Base-by-base conservation (phyloP, 2,329 filamentous ascomycete species). In the Ceratocystis smalleyi region DNA sequence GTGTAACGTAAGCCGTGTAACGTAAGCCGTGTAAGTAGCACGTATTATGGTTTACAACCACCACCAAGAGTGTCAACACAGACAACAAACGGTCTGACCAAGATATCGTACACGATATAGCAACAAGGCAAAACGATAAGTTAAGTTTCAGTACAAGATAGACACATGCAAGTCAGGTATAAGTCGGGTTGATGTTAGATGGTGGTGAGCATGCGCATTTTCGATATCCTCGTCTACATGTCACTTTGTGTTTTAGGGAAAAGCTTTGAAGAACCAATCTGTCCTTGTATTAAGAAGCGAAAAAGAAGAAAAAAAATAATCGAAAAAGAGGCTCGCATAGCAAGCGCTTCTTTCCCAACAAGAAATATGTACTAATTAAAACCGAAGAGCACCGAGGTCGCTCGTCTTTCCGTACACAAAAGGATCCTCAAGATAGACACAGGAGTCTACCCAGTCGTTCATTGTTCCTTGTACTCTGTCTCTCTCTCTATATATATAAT, bases 331-430 rank as follows among this genome's bases (percentile, higher is more conserved):
- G 7, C n/a, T 51, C 47, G 47, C 47, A 51, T 51, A 2, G 22
- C 47, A 51, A 51, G 47, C 47, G 8, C 47, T 7, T 10, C 10
- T 40, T 40, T 4, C 24, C 47, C 47, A 27, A 12, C 6, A 35
- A 57, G 24, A 35, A 57, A 32, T 57, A 57, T 35, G 24, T 57
- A 57, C 54, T 17, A 57, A 57, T 35, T 57, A 57, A 57, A 35
- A 10, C 27, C 27, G 27, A 30, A 17, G 35, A 57, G 54, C 54
- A 32, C 54, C 54, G 32, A 7, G 35, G 8, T 6, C 27, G n/a
- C 24, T 35, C 19, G 6, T 57, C 27, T 57, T 30, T 57, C 2
- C 47, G 19, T 4, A 32, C 12, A 57, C 24, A 7, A 17, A 57
- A 1, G 45, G 54, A 57, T 30, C 7, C 54, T 35, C 27, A 22